Base-by-base conservation (phyloP, 2,329 filamentous ascomycete species). In the Fusarium pseudoanthophilum region DNA sequence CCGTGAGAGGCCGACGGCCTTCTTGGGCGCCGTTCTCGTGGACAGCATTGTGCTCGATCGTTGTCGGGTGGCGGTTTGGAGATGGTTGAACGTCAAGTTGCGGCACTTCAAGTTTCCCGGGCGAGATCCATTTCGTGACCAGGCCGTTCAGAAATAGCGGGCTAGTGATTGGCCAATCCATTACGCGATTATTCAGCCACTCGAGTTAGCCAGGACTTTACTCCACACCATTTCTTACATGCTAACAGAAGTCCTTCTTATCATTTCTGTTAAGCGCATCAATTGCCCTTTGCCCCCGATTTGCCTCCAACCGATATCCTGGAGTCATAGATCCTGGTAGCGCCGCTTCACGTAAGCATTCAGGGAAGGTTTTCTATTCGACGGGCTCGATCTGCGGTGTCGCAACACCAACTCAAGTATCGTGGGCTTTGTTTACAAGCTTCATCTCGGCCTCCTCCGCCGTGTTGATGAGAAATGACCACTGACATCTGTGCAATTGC, bases 1-100 rank as follows among this genome's bases (percentile, higher is more conserved):
- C 78, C 82, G 82, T 78, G 85, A 84, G 78, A 83, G 80, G 73
- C 73, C 80, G 73, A 80, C 81, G 71, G 79, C 81, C 79, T 80
- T 80, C 68, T 75, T 80, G 58, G 82, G 80, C 77, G 82, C 81
- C 78, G 83, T 79, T 83, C 82, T 82, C 76, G 83, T 82, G 74
- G 85, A 83, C 80, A 86, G 82, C 84, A 85, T 85, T 76, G 78
- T 82, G 78, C 78, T 75, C 74, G 78, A 79, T 78, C 74, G 77
- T 79, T 77, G 75, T 79, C 76, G 76, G 73, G 73, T 79, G 75
- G 77, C 70, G 78, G 74, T 69, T 79, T 75, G 78, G 73, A 77
- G 74, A 75, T 73, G 70, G 69, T 73, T 75, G 77, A 74, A 75
- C 74, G 76, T 75, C 74, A 76, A 69, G 79, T 77, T 82, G 81